These are phyloP conservation scores for Globisporangium takayamanum DNA, from an alignment of 352 stramenopile genomes.

Conservation along the genomic window DNA sequence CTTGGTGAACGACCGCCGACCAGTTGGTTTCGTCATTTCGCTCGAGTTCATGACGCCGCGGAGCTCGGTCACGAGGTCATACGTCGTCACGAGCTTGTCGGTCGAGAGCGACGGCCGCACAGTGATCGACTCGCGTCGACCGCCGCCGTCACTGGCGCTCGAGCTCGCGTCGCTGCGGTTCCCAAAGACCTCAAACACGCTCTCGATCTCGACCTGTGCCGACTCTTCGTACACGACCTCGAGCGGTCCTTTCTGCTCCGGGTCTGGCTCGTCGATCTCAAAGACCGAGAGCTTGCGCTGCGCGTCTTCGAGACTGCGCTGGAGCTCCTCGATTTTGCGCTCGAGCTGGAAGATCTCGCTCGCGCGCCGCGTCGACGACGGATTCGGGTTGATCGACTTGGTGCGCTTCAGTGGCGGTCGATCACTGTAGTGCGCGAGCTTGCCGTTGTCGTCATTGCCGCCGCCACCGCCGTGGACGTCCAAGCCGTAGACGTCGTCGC, in stretches of 20 bases:
- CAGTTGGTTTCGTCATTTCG: constrained; percentile 40
- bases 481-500: not conserved
- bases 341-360: constrained; percentile 27
- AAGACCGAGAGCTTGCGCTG: constrained; percentile 19
- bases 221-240: constrained; percentile 1
- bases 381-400: not conserved
- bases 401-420: not conserved
- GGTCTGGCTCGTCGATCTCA: constrained; percentile 15
- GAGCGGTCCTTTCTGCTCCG: constrained; percentile 17
- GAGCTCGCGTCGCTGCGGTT: constrained; percentile 16
- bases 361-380: not conserved
- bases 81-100: not conserved
- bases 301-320: constrained; percentile 33
- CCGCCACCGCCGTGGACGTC: constrained; percentile 1
- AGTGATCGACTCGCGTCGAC: constrained; percentile 11
- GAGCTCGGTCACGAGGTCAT: constrained; percentile 47
- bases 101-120: not conserved
- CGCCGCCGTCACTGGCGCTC: constrained; percentile 1
- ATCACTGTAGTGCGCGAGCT: not conserved
- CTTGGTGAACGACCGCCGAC: constrained; percentile 13
- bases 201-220: constrained; percentile 35
- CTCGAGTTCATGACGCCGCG: constrained; percentile 73
- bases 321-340: constrained; percentile 38
- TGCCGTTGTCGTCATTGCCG: not conserved
- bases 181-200: constrained; percentile 45